Conservation (phyloP, 345 rosid species). For the Euphorbia lathyris region DNA sequence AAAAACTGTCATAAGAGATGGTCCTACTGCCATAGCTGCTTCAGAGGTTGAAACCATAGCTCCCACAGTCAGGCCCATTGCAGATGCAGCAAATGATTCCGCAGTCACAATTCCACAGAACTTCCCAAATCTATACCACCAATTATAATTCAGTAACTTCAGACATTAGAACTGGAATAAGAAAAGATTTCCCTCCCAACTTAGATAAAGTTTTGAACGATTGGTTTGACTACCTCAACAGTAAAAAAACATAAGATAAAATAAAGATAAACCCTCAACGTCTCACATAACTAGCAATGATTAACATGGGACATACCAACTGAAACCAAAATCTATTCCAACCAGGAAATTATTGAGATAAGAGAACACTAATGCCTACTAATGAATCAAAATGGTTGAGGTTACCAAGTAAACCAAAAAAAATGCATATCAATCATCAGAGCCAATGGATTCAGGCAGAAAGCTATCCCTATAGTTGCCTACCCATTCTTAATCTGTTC, state of each 20-base stretch:
- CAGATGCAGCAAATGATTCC: conserved; percentile 98
- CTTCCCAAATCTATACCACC: conserved; percentile 63
- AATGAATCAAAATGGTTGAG: background rate
- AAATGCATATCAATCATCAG: background rate
- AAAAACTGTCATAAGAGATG: conserved; percentile 96
- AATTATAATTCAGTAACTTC: conserved; percentile 17
- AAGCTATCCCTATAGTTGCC: background rate
- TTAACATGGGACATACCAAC: background rate
- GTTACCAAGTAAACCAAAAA: background rate
- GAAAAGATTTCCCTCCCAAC: conserved; percentile 1
- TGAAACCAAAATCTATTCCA: background rate
- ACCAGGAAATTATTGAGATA: background rate
- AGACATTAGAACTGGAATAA: background rate
- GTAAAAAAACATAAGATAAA: background rate
- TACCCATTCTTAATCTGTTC: background rate
- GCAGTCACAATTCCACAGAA: conserved; percentile 89
- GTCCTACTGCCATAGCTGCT: conserved; percentile 99
- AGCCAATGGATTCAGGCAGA: background rate
- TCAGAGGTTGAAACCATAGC: conserved; percentile 96
- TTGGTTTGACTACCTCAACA: background rate
- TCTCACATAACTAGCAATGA: background rate
- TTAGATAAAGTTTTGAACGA: background rate
- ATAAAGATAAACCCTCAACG: background rate
- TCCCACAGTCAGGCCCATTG: conserved; percentile 98
- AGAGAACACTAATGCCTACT: background rate